Evolutionary conservation across 371 early-diverging fungal species (phyloP).

Genomic region (Choanephora cucurbitarum): DNA sequence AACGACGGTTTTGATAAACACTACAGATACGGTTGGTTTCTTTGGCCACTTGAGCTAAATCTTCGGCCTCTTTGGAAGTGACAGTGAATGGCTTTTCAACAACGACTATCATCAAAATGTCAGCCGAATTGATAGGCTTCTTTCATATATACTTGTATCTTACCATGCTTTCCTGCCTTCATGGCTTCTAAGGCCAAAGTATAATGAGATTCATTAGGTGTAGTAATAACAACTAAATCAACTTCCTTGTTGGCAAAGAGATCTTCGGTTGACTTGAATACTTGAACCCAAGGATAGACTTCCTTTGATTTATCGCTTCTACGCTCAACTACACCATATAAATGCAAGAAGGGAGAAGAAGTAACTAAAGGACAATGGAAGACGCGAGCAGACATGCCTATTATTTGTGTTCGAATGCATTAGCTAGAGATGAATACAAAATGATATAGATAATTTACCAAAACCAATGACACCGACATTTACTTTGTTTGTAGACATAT

Average conservation of each 20-base stretch:
- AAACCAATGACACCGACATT: conserved; percentile 75
- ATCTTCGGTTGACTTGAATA: conserved; percentile 56
- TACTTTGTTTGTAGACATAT: conserved; percentile 33
- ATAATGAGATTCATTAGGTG: conserved; percentile 72
- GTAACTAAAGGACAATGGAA: conserved; percentile 73
- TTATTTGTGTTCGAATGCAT: not conserved
- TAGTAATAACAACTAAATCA: conserved; percentile 74
- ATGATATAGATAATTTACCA: conserved; percentile 58
- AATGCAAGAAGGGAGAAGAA: conserved; percentile 53
- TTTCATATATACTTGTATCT: not conserved
- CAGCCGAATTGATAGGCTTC: not conserved
- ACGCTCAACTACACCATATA: conserved; percentile 65
- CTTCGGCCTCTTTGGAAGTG: conserved; percentile 39
- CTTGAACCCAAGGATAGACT: conserved; percentile 55
- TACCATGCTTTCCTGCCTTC: conserved; percentile 69
- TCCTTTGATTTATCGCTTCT: conserved; percentile 40
- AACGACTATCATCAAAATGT: conserved; percentile 41
- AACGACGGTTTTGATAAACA: conserved; percentile 80
- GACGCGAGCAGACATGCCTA: conserved; percentile 48
- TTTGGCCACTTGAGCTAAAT: conserved; percentile 13
- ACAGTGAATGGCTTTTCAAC: conserved; percentile 83
- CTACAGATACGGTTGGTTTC: conserved; percentile 59
- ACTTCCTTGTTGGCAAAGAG: conserved; percentile 55
- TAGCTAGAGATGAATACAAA: too few species aligned
- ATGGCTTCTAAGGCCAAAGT: conserved; percentile 62